phyloP scores from a whole-genome alignment of 768 basidiomycete species.

The Ramaria rubella region DNA sequence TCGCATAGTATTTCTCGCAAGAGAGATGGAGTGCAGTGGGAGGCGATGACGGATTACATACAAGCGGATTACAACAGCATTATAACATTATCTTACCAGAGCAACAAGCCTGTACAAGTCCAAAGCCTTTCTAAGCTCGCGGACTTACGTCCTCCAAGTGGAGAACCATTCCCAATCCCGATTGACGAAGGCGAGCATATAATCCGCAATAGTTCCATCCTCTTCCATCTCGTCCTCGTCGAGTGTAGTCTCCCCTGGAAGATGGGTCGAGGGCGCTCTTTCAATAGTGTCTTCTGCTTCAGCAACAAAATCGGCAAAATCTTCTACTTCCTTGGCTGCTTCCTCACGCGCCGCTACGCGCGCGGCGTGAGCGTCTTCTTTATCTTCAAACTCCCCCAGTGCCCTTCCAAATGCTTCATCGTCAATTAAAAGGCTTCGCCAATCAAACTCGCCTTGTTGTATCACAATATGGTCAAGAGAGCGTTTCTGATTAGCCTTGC shows the following conservation, averaged over 20 bases:
- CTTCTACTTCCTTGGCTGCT: constrained; percentile 64
- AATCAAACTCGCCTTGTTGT: constrained; percentile 91
- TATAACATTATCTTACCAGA: not conserved
- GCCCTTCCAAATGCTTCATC: constrained; percentile 59
- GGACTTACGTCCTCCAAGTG: constrained; percentile 59
- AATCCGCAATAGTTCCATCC: constrained; percentile 74
- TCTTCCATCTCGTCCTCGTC: constrained; percentile 38
- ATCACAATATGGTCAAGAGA: constrained; percentile 87
- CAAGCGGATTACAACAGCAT: not conserved
- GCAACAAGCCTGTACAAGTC: not conserved
- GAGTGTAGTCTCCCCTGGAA: constrained; percentile 5
- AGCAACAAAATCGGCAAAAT: constrained; percentile 72
- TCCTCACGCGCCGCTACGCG: constrained; percentile 69
- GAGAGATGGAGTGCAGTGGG: too few species aligned
- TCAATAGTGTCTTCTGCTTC: constrained; percentile 28
- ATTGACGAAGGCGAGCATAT: constrained; percentile 68
- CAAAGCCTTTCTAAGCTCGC: too few species aligned
- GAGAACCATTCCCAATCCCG: constrained; percentile 62
- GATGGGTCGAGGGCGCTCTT: constrained; percentile 20
- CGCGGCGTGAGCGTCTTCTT: constrained; percentile 80
- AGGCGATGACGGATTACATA: not conserved
- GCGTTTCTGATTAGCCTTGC: constrained; percentile 97
- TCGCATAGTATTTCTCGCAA: too few species aligned
- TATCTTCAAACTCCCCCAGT: constrained; percentile 81
- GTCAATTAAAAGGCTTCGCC: constrained; percentile 65